A percentile compares a stretch with the other conserved stretches of the same genome.
These are phyloP conservation scores for Penicillium paradoxum DNA, from an alignment of 495 filamentous ascomycete genomes.

Conservation along the genomic window DNA sequence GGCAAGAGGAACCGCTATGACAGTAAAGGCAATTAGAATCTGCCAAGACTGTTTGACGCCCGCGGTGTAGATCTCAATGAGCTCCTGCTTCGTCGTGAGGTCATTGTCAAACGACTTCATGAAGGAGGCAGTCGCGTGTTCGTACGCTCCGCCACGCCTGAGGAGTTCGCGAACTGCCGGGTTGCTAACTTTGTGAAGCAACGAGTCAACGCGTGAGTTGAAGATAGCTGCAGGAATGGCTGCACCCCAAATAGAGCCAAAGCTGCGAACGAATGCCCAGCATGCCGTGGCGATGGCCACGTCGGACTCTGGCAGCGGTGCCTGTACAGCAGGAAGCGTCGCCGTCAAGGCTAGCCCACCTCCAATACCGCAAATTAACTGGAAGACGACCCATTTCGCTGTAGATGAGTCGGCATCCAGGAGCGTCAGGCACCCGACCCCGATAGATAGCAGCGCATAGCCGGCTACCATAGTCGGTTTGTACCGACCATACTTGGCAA, in stretches of 20 bases:
- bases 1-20: too few species aligned
- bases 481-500: conserved; percentile 41
- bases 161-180: too few species aligned
- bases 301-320: conserved; percentile 33
- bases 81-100: too few species aligned
- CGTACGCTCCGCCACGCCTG: too few species aligned
- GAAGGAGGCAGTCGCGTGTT: too few species aligned
- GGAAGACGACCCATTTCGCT: conserved; percentile 26
- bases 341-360: conserved; percentile 26
- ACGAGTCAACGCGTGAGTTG: conserved; percentile 19
- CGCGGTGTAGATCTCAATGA: too few species aligned
- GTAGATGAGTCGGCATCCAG: conserved; percentile 19
- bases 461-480: conserved; percentile 37
- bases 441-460: conserved; percentile 34
- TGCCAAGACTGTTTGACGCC: too few species aligned
- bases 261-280: conserved; percentile 44
- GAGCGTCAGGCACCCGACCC: conserved; percentile 36
- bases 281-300: conserved; percentile 37
- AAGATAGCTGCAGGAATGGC: conserved; percentile 49
- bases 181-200: conserved; percentile 3
- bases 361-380: conserved; percentile 31
- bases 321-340: conserved; percentile 38
- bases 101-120: too few species aligned
- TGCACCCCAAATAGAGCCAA: conserved; percentile 49
- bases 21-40: too few species aligned